Percentiles rank a stretch among this genome's conserved stretches.
Conservation (phyloP, 306 rosid species). For the Prunus davidiana region DNA sequence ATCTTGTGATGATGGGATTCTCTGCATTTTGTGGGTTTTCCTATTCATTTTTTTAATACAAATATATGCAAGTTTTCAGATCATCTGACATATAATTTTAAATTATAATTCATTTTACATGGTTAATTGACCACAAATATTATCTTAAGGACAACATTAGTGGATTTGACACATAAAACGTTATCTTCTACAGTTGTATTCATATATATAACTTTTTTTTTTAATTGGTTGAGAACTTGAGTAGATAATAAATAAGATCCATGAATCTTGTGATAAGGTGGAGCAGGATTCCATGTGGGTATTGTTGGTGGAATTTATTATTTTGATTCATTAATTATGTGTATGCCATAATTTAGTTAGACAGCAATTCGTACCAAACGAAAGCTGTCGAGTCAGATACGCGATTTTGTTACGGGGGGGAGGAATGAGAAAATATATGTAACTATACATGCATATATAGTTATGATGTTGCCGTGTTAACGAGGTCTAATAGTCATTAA, state of each 20-base stretch:
- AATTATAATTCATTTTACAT: not conserved
- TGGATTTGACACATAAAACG: not conserved
- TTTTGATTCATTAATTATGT: slow-evolving; percentile 21
- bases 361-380: not conserved
- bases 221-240: slow-evolving; percentile 23
- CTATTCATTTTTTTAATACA: not conserved
- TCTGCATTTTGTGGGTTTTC: not conserved
- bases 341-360: slow-evolving; percentile 13
- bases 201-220: too few relatives aligned
- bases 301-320: slow-evolving; percentile 21
- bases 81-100: not conserved
- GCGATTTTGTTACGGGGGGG: not conserved
- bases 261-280: slow-evolving; percentile 38
- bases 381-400: not conserved
- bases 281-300: slow-evolving; percentile 43
- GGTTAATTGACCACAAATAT: not conserved
- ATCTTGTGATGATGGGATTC: slow-evolving; percentile 22
- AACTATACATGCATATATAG: not conserved
- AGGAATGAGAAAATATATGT: not conserved
- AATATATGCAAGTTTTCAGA: not conserved
- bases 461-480: not conserved
- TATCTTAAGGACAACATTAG: too few relatives aligned
- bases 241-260: slow-evolving; percentile 27
- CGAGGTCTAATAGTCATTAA: too few relatives aligned
- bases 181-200: not conserved